Evolutionary conservation across 2,329 filamentous ascomycete genomes (phyloP), one percentile per base, ranked within the genome.

Genomic region (Epicoccum nigrum): DNA sequence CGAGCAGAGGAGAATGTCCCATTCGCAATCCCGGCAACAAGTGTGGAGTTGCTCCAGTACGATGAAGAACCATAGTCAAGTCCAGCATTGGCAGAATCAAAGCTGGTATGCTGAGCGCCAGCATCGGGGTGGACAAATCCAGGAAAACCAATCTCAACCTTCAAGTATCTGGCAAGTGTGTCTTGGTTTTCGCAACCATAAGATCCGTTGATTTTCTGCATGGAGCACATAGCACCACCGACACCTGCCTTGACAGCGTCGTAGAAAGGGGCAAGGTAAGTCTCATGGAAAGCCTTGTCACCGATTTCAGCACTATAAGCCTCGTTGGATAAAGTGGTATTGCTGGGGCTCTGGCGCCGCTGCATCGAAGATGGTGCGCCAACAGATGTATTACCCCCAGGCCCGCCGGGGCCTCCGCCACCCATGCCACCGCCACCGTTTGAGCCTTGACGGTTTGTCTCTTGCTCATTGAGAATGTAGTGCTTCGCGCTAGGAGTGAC

Each of bases 211-310:
- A 63, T 51, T 15, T 55, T 58, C 13, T 75, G 63, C 48, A 75
- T 74, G 0, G 68, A 71, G 57, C 84, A 87, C 84, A 87, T 86
- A 37, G 86, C 72, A 0, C 79, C 81, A 0, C 75, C 82, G 0
- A 78, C 79, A 1, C 83, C 83, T 4, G 82, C 82, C 20, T 70
- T 76, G 4, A 87, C 69, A 0, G 80, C 78, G 49, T 87, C 81
- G 58, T 83, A 78, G 51, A 86, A 88, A 0, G 85, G 84, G 77
- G 82, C 87, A 1, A 84, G 75, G 44, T 88, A 88, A 13, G 82
- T 75, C 65, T 87, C 85, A 55, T 86, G 83, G 27, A 87, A 73
- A 0, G 84, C 83, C 54, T 80, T 80, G 64, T 87, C 85, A 50
- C 86, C 84, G 3, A 86, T 74, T 56, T 86, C 85, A 31, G 37